phyloP scores from a whole-genome alignment of 805 yeast species.

The Jamesozyma hellenica region DNA sequence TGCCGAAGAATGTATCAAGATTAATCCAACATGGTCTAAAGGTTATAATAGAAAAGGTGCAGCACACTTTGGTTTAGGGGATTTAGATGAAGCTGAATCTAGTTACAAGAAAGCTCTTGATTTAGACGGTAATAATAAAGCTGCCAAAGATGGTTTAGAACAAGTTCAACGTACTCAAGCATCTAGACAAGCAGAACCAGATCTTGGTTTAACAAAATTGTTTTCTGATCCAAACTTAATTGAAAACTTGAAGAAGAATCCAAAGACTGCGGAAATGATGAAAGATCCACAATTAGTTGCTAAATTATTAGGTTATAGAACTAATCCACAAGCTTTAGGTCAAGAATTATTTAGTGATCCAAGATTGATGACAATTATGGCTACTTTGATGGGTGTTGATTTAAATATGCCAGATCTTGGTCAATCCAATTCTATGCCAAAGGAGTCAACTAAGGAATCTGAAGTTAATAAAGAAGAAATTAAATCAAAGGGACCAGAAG shows the following conservation, averaged over 20 bases:
- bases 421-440: conserved; percentile 23
- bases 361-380: conserved; percentile 80
- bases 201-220: conserved; percentile 65
- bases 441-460: conserved; percentile 22
- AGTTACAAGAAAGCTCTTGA: conserved; percentile 72
- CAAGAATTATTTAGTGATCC: conserved; percentile 68
- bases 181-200: conserved; percentile 46
- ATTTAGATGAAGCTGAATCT: conserved; percentile 61
- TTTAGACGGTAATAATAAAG: conserved; percentile 69
- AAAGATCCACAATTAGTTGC: conserved; percentile 76
- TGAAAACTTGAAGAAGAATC: conserved; percentile 66
- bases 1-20: conserved; percentile 72
- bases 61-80: conserved; percentile 80
- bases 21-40: conserved; percentile 87
- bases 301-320: conserved; percentile 46
- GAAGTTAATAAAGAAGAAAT: conserved; percentile 15
- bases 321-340: conserved; percentile 67
- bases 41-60: conserved; percentile 92
- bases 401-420: conserved; percentile 37
- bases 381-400: conserved; percentile 76
- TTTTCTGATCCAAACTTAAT: conserved; percentile 74
- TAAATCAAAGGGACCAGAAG: conserved; percentile 8
- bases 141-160: conserved; percentile 75
- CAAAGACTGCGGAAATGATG: conserved; percentile 79
- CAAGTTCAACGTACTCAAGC: conserved; percentile 55